Base-by-base conservation (phyloP, 208 protist species). In the Wallacemonas sp. region DNA sequence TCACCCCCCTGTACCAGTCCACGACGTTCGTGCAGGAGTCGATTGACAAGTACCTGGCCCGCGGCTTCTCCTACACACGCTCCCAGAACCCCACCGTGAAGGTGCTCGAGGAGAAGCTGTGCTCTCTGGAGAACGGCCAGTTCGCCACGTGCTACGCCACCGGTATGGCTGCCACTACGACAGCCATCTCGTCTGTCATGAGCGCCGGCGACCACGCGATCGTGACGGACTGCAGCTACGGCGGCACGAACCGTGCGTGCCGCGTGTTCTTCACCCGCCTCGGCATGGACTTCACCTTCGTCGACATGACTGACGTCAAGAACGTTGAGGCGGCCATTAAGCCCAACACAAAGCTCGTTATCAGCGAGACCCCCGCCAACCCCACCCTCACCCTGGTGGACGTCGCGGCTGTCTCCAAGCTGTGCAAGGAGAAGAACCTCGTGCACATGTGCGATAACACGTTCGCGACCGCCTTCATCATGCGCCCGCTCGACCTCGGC, bases 381-480 rank as follows among this genome's bases (percentile, higher is more conserved):
- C 97, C 97, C 30, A 97, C 94, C 0, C 70, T 98, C 14, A 95
- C 87, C 22, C 74, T 99, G 4, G 89, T 85, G 38, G 97, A 99
- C 76, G 81, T 98, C 69, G 60, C 58, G 15, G 90, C 77, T 9
- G 61, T 97, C 14, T 96, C 94, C 9, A 80, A 91, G 26, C 66
- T 97, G 14, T 97, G 93, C 68, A 84, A 94, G 63, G 41, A 65
- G 11, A 70, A 82, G 36, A 76, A 78, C 45, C 47, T 98, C 30
- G 49, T 99, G 19, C 79, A 98, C 33, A 83, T 98, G 54, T 97
- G 97, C 60, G 97, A 99, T 72, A 98, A 96, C 82, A 99, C 97
- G 19, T 99, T 99, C 64, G 88, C 96, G 60, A 97, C 97, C 12
- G 86, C 97, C n/a, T 86, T 94, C 70, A 98, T 99, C 79, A 97